Base-by-base conservation (phyloP, 768 basidiomycete species). In the Lanmaoa rubissima region DNA sequence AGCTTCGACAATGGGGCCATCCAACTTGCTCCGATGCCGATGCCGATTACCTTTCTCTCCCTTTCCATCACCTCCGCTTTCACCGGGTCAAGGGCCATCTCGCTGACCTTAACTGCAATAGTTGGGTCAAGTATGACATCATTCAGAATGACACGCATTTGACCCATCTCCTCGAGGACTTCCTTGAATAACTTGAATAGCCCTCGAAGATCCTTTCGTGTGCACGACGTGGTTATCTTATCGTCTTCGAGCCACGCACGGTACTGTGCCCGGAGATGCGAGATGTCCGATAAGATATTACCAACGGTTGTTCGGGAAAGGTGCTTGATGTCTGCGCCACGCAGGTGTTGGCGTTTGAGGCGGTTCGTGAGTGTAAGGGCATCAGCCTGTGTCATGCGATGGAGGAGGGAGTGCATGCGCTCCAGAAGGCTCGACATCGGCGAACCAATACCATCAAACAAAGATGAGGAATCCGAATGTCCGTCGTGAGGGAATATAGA, bases 121-220 rank as follows among this genome's bases (percentile, higher is more conserved):
- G 81, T 73, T 17, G 97, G 97, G 55, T 98, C 94, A 24, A 99
- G 80, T 46, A 94, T 87, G 43, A 98, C 79, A 54, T 95, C 88
- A 67, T 99, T 99, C 59, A 98, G 74, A 39, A 87, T 82, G 35
- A 85, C 82, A 50, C 94, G 85, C 65, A 98, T 76, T 61, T 87
- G 81, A 2, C 91, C 89, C 68, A 96, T 78, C 67, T 96, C 93
- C 41, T 77, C 77, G 60, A 98, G 91, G 24, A 87, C 73, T 59
- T 98, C 95, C 67, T 85, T 88, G 71, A 96, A 79, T 42, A 98
- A 73, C 66, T 88, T 93, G 76, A 98, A 84, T 50, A 99, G 73
- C 9, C 80, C 74, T 12, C 90, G 83, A 60, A 97, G 80, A 64
- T 99, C 97, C 61, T 85, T 88, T 35, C 92, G 81, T 11, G 87